Conservation (phyloP, 805 yeast genomes). For the Ogataea sp. region DNA sequence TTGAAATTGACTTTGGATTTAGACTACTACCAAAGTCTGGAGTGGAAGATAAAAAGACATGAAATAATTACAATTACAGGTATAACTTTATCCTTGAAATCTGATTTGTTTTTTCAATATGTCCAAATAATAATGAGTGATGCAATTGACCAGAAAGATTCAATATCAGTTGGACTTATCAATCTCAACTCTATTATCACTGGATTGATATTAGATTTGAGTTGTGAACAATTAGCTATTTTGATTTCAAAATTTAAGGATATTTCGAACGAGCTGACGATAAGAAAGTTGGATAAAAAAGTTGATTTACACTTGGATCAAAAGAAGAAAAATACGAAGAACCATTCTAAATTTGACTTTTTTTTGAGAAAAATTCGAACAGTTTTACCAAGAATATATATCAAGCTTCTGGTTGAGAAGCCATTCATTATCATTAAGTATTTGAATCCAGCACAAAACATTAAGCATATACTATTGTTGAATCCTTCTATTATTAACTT, state of each 20-base stretch:
- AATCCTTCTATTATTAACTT: constrained; percentile 15
- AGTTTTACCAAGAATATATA: constrained; percentile 13
- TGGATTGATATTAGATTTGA: constrained; percentile 36
- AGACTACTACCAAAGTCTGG: constrained; percentile 8
- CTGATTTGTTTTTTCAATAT: constrained; percentile 30
- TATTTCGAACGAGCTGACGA: constrained; percentile 1
- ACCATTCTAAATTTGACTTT: background rate
- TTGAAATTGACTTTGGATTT: constrained; percentile 21
- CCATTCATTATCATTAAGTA: constrained; percentile 19
- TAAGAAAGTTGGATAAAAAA: background rate
- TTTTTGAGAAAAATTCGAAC: background rate
- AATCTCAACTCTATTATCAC: constrained; percentile 27
- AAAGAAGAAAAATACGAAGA: too few species aligned
- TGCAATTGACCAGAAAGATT: too few species aligned
- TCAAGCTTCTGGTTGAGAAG: constrained; percentile 19
- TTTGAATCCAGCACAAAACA: constrained; percentile 1
- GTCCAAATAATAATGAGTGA: too few species aligned
- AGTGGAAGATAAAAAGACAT: constrained; percentile 10
- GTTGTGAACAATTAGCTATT: constrained; percentile 30
- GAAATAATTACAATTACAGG: constrained; percentile 25
- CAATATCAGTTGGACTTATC: background rate
- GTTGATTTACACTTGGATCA: background rate
- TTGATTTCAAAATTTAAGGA: constrained; percentile 11
- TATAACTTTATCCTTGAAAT: constrained; percentile 26
- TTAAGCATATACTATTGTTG: constrained; percentile 12